Base-by-base conservation (phyloP, 2,329 filamentous ascomycete species). In the Alternaria brassicae region DNA sequence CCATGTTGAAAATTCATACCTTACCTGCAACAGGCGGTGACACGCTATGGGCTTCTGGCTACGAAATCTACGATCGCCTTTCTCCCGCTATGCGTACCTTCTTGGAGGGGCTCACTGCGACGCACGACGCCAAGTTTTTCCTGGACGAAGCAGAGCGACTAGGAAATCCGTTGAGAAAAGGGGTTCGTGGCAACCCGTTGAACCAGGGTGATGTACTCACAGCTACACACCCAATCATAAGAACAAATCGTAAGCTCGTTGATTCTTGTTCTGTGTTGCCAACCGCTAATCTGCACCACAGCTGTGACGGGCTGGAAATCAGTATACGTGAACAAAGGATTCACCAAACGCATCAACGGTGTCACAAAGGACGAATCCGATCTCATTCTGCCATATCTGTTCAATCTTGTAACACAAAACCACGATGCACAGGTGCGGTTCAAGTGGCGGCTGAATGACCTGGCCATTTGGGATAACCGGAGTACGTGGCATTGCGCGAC, bases 391-490 rank as follows among this genome's bases (percentile, higher is more conserved):
- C 64, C 81, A 19, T 78, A 81, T 53, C 58, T 73, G 70, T 78
- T 77, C 79, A 83, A 71, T 50, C 72, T 68, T 54, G 78, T 85
- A 4, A 71, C 76, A 1, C 77, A 83, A 56, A 85, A 84, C 66
- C 83, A 85, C 66, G 83, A 85, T 59, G 70, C 83, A 30, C 82
- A 84, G 67, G 83, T 84, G 4, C 67, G 84, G 10, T 81, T 83
- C 67, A 81, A 81, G 67, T 86, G 83, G 71, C 59, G 68, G 10
- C 39, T 28, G 23, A 73, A 71, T 27, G 70, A 67, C 42, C 55
- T 71, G 72, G 84, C 86, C 1, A 88, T 90, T 63, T 91, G 88
- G 88, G 88, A 91, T 69, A 90, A 90, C 60, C 77, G 86, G 6
- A 84, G 82, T 53, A 82, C 78, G 1, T 87, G 85, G 73, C 86